These are phyloP conservation scores for Myrica gale DNA, from an alignment of 306 rosid genomes.

Conservation along the genomic window DNA sequence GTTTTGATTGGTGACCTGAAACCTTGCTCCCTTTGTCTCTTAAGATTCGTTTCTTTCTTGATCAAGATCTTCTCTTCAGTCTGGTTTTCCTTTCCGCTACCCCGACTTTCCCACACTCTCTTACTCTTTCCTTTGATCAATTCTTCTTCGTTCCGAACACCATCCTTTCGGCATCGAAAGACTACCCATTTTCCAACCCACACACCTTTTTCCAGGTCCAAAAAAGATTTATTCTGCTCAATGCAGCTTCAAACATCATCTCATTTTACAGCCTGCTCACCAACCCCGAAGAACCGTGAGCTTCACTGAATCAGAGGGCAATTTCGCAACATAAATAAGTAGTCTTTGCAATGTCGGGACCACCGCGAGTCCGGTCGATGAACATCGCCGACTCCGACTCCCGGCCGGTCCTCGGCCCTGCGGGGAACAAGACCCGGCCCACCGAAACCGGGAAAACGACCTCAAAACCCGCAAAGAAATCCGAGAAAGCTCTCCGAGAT, in stretches of 20 bases:
- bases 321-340: not conserved
- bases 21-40: conserved; percentile 24
- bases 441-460: conserved; percentile 40
- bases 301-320: conserved; percentile 8
- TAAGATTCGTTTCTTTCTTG: conserved; percentile 55
- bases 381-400: conserved; percentile 54
- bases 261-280: not conserved
- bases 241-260: conserved; percentile 29
- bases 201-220: conserved; percentile 13
- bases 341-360: not conserved
- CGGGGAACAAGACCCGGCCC: conserved; percentile 56
- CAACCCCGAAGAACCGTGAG: not conserved
- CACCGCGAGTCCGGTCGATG: conserved; percentile 58
- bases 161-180: conserved; percentile 16
- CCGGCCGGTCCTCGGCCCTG: conserved; percentile 62
- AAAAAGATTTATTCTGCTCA: conserved; percentile 18
- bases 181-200: conserved; percentile 7
- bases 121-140: conserved; percentile 33
- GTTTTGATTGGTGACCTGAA: conserved; percentile 12
- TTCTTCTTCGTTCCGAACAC: not conserved
- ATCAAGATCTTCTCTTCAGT: conserved; percentile 41
- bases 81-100: conserved; percentile 23
- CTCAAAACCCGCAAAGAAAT: conserved; percentile 53
- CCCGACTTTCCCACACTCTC: conserved; percentile 32
- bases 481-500: conserved; percentile 33